phyloP scores from a whole-genome alignment of 441 rosid genomes.

The Populus hybrid region DNA sequence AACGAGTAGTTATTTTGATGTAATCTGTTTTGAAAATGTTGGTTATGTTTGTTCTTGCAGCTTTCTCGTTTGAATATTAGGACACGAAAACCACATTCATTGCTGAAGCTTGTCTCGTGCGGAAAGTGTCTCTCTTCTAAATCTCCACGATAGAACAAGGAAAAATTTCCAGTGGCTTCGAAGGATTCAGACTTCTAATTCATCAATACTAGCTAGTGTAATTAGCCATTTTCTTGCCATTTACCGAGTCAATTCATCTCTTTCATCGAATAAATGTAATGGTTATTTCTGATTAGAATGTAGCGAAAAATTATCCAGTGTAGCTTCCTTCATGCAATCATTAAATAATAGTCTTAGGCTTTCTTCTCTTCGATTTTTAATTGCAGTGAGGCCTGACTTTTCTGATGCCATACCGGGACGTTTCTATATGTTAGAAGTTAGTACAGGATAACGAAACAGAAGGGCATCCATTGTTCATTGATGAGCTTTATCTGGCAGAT shows the following conservation, averaged over 20 bases:
- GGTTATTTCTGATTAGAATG: constrained; percentile 21
- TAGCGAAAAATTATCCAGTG: constrained; percentile 24
- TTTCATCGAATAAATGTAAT: constrained; percentile 32
- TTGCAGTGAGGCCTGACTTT: not conserved
- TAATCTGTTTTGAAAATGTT: constrained; percentile 4
- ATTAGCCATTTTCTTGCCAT: constrained; percentile 38
- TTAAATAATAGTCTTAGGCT: not conserved
- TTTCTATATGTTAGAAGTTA: not conserved
- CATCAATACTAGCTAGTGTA: constrained; percentile 28
- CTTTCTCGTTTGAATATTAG: constrained; percentile 72
- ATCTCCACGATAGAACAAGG: constrained; percentile 54
- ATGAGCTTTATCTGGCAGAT: not conserved
- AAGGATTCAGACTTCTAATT: constrained; percentile 9
- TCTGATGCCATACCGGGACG: not conserved
- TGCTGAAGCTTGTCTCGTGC: constrained; percentile 78
- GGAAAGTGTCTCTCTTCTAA: constrained; percentile 73
- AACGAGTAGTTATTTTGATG: not conserved
- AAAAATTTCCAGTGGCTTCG: constrained; percentile 16
- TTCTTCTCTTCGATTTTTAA: not conserved
- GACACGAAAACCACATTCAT: constrained; percentile 52
- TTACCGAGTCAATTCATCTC: constrained; percentile 25
- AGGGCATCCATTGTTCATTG: not conserved
- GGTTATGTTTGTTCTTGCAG: constrained; percentile 36
- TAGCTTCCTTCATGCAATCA: not conserved
- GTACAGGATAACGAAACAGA: not conserved